Evolutionary conservation across 148 eudicot species (phyloP).

Genomic region (Chenopodium berlandieri): DNA sequence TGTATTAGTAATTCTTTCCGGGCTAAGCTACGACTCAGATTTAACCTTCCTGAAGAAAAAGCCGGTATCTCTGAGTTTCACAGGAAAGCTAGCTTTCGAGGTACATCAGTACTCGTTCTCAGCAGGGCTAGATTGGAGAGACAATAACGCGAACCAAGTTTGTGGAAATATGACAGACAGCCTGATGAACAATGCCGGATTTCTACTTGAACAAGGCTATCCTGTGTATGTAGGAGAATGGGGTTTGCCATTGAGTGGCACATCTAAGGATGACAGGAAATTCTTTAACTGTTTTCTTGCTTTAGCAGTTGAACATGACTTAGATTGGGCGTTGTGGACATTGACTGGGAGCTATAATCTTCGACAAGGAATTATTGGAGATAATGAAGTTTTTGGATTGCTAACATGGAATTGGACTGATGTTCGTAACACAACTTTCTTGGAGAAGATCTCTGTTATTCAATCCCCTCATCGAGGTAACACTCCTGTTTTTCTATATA

Average conservation of each 20-base stretch:
- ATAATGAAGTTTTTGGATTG: slow-evolving; percentile 61
- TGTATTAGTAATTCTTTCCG: slow-evolving; percentile 71
- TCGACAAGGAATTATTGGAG: slow-evolving; percentile 48
- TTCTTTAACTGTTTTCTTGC: slow-evolving; percentile 69
- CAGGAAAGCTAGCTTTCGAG: slow-evolving; percentile 61
- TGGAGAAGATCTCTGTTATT: slow-evolving; percentile 55
- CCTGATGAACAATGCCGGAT: slow-evolving; percentile 40
- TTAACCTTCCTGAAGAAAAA: slow-evolving; percentile 47
- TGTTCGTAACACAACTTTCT: slow-evolving; percentile 47
- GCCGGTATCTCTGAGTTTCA: slow-evolving; percentile 44
- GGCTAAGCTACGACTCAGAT: slow-evolving; percentile 60
- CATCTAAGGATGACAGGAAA: slow-evolving; percentile 57
- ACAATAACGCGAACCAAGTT: slow-evolving; percentile 57
- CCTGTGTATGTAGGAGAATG: slow-evolving; percentile 86
- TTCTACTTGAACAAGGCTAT: slow-evolving; percentile 59
- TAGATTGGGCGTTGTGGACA: slow-evolving; percentile 89
- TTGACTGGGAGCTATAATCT: slow-evolving; percentile 71
- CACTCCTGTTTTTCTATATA: no score
- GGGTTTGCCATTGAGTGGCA: slow-evolving; percentile 59
- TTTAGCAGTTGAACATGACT: slow-evolving; percentile 65
- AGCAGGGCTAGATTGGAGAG: slow-evolving; percentile 42
- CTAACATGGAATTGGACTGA: slow-evolving; percentile 53
- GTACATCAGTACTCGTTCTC: slow-evolving; percentile 69
- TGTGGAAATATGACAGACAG: slow-evolving; percentile 39
- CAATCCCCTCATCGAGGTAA: slow-evolving; percentile 56